Evolutionary conservation across 768 basidiomycete genomes (phyloP).

Genomic region (Butyriboletus loyo): DNA sequence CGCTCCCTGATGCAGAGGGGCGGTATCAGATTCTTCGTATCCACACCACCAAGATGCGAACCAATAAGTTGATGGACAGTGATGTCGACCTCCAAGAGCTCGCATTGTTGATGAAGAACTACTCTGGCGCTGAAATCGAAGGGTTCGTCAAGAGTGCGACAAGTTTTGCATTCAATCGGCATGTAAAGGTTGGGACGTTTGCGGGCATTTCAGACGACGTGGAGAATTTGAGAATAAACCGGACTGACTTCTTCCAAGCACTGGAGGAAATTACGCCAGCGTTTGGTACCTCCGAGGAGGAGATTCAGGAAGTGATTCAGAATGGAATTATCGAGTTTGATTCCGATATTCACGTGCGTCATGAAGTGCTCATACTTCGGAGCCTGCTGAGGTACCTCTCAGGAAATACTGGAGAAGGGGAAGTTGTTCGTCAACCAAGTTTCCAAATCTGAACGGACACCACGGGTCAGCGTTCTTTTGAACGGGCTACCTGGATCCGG

Average conservation of each 20-base stretch:
- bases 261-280: constrained; percentile 94
- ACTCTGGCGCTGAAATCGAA: constrained; percentile 93
- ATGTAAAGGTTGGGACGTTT: constrained; percentile 97
- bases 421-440: constrained; percentile 93
- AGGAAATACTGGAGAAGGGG: constrained; percentile 88
- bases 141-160: constrained; percentile 98
- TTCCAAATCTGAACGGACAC: constrained; percentile 82
- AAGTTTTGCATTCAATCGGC: constrained; percentile 95
- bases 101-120: constrained; percentile 88
- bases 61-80: constrained; percentile 81
- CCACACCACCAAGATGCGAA: constrained; percentile 93
- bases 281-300: constrained; percentile 97
- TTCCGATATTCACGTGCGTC: constrained; percentile 61
- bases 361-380: background rate
- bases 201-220: constrained; percentile 96
- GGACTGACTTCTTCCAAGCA: constrained; percentile 83
- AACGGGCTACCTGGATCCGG: constrained; percentile 90
- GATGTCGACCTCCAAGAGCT: constrained; percentile 85
- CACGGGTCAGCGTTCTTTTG: constrained; percentile 85
- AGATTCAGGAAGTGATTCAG: constrained; percentile 87
- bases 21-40: constrained; percentile 92
- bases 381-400: constrained; percentile 6
- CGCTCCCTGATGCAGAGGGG: constrained; percentile 90
- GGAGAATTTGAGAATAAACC: constrained; percentile 86
- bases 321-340: constrained; percentile 95